A percentile compares a stretch with the other conserved stretches of the same genome.
Conservation (phyloP, 73 alveolate species). For the Paramecium pentaurelia region DNA sequence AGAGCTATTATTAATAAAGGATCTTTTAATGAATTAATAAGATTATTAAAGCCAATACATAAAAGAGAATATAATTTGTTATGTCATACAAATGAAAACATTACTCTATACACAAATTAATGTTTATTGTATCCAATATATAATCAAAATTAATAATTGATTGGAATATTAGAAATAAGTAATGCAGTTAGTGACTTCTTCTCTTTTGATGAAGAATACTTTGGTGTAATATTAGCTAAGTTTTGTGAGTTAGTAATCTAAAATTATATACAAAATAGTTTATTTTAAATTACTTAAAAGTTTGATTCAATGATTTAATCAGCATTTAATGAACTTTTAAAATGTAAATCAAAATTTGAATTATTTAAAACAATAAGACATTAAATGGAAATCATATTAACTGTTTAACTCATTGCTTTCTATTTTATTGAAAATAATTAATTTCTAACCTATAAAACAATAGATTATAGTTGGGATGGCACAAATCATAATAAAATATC, state of each 20-base stretch:
- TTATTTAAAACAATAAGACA: not conserved
- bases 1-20: not conserved
- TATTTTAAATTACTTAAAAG: not conserved
- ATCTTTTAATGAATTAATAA: not conserved
- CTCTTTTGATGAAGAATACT: conserved; percentile 44
- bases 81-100: not conserved
- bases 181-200: conserved; percentile 1
- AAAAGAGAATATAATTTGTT: not conserved
- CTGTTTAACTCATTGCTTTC: not conserved
- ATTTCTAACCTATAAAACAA: not conserved
- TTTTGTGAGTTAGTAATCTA: not conserved
- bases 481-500: not conserved
- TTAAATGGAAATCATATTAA: not conserved
- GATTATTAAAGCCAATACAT: not conserved
- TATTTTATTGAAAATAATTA: not conserved
- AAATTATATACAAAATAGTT: not conserved
- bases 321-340: not conserved
- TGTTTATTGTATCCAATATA: not conserved
- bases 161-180: not conserved
- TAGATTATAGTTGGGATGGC: not conserved
- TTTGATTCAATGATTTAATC: not conserved
- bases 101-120: not conserved
- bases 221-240: conserved; percentile 16
- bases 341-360: not conserved
- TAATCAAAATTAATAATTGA: not conserved